A percentile compares a stretch with the other conserved stretches of the same genome.
These are phyloP conservation scores for Metarhizium robertsii DNA, from an alignment of 2,329 filamentous ascomycete genomes.

Conservation along the genomic window DNA sequence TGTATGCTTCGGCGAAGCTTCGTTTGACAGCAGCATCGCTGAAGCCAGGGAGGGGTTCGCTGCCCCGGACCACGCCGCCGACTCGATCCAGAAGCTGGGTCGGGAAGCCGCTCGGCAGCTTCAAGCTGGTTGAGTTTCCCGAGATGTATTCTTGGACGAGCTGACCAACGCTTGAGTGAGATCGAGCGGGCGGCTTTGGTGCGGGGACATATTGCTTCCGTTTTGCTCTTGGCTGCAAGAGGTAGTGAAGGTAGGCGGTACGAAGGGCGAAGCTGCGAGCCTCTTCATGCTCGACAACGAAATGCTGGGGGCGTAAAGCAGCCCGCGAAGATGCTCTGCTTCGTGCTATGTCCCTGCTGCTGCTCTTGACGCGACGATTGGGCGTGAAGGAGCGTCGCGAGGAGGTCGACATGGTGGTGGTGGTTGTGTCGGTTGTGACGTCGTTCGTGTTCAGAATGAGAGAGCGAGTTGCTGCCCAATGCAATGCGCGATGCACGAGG, in stretches of 20 bases:
- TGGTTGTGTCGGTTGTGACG: neutral
- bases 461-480: conserved; percentile 21
- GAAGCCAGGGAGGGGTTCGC: conserved; percentile 78
- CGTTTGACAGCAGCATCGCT: conserved; percentile 85
- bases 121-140: conserved; percentile 38
- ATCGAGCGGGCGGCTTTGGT: conserved; percentile 49
- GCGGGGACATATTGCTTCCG: conserved; percentile 75
- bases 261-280: conserved; percentile 88
- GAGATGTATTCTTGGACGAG: conserved; percentile 77
- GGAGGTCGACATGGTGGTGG: conserved; percentile 37
- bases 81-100: conserved; percentile 58
- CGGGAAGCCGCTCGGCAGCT: conserved; percentile 49
- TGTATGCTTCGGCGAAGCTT: conserved; percentile 90
- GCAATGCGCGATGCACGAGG: conserved; percentile 5
- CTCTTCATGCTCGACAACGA: conserved; percentile 59
- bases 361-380: conserved; percentile 33
- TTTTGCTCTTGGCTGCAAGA: conserved; percentile 83
- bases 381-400: conserved; percentile 38
- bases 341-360: conserved; percentile 32
- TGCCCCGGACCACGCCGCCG: conserved; percentile 70
- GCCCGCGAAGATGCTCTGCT: conserved; percentile 31
- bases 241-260: conserved; percentile 83
- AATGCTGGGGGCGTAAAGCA: conserved; percentile 27
- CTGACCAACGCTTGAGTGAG: conserved; percentile 69
- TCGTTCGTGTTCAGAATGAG: conserved; percentile 9